Conservation (phyloP, 2,329 filamentous ascomycete genomes). For the Aureobasidium namibiae region DNA sequence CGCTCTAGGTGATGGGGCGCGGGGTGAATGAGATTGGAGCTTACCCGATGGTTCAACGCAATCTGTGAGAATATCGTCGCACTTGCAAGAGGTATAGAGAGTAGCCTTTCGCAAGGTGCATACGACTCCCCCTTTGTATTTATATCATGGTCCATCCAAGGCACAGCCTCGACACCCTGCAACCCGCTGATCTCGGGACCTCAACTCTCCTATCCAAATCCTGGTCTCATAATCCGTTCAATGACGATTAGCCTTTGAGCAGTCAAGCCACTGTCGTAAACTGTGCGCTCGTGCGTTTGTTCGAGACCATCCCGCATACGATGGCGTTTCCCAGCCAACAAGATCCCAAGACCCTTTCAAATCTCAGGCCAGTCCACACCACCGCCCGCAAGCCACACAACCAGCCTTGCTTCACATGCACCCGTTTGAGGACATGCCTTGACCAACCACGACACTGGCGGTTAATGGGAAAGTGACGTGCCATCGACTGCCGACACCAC, state of each 20-base stretch:
- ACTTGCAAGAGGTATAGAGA: neutral
- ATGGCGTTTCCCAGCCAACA: neutral
- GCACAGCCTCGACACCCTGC: neutral
- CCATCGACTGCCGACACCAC: neutral
- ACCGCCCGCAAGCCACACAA: neutral
- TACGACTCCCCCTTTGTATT: neutral
- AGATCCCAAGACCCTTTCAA: neutral
- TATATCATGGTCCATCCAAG: neutral
- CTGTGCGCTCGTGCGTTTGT: neutral
- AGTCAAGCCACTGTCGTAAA: conserved; percentile 6
- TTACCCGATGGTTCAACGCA: neutral
- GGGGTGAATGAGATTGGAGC: neutral
- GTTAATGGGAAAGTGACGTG: neutral
- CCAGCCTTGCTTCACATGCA: neutral
- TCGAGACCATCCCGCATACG: neutral
- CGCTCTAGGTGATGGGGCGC: neutral
- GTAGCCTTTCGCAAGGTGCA: neutral
- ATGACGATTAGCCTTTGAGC: conserved; percentile 1
- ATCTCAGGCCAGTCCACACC: neutral
- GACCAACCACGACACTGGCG: neutral
- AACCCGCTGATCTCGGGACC: neutral
- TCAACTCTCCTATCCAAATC: neutral
- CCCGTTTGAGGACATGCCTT: neutral
- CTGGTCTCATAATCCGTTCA: neutral
- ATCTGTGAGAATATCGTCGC: neutral